Evolutionary conservation across 2,329 filamentous ascomycete genomes (phyloP).

Genomic region (Karstenula rhodostoma): DNA sequence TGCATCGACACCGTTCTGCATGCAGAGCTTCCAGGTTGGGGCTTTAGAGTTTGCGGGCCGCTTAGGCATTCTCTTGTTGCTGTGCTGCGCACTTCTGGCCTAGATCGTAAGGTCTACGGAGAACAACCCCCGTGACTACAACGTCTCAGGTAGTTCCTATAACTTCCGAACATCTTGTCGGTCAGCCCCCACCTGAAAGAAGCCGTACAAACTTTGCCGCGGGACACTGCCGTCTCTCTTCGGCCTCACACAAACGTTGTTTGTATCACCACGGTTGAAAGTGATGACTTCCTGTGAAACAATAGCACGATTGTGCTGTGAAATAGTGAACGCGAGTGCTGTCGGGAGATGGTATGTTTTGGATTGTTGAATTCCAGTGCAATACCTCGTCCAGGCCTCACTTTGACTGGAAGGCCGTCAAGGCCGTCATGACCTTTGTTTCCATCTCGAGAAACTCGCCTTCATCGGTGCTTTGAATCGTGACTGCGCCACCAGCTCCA

Average conservation of each 20-base stretch:
- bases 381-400: background rate
- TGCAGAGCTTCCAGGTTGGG: background rate
- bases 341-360: background rate
- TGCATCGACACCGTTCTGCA: background rate
- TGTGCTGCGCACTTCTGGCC: background rate
- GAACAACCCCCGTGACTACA: background rate
- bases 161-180: background rate
- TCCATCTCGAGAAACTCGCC: constrained; percentile 88
- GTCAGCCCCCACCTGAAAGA: background rate
- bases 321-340: background rate
- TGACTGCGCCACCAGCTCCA: constrained; percentile 87
- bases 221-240: background rate
- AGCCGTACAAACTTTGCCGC: background rate
- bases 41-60: background rate
- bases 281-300: background rate
- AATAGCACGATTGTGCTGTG: background rate
- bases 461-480: constrained; percentile 77
- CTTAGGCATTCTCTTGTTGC: no score
- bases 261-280: background rate
- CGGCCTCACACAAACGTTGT: background rate
- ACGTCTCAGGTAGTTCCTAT: background rate
- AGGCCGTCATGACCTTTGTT: constrained; percentile 43
- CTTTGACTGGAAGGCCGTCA: constrained; percentile 20
- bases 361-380: constrained; percentile 3
- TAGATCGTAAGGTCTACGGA: background rate